Evolutionary conservation across 129 eudicot genomes (phyloP), one percentile per base, ranked within the genome.

Genomic region (Helichrysum umbraculigerum): DNA sequence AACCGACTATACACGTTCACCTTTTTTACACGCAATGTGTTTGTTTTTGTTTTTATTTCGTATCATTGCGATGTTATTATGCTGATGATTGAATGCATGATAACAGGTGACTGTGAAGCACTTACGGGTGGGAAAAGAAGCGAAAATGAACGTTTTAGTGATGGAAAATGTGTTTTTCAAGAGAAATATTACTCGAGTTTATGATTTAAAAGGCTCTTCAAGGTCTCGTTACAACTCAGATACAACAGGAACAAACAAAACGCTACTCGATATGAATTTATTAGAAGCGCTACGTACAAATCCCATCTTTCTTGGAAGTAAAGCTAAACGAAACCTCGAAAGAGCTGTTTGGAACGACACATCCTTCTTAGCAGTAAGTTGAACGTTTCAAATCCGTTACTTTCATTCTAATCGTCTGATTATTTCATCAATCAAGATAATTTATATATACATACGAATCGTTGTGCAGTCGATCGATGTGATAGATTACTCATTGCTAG

Each of bases 281-380:
- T 75, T 95, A 35, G 99, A 95, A 75, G 83, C 96, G 11, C 78
- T 95, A 64, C 88, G 91, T 7, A 87, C 97, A 41, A 85, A 81
- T 66, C 97, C 99, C 15, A 95, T 95, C 22, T 95, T 95, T 83
- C 92, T 91, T 68, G 92, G 94, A 57, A 86, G 94, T 86, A 95
- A 95, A 74, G 93, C 97, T 4, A 95, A 95, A 76, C 79, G 97
- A 80, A 86, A 71, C 62, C 84, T 95, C 2, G 99, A 95, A 81
- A 84, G 99, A 87, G 94, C 97, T 10, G 94, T 95, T 52, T 95
- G 99, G 99, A 95, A 95, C 22, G 99, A 95, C 76, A 91, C 97
- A 7, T 86, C 97, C 22, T 95, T 95, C 74, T 71, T 95, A 65
- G 97, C 99, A 33, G 98, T 94, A 86, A 88, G 87, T 52, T 56